These are phyloP conservation scores for Candida neerlandica DNA, from an alignment of 1,139 yeast genomes.

Conservation along the genomic window DNA sequence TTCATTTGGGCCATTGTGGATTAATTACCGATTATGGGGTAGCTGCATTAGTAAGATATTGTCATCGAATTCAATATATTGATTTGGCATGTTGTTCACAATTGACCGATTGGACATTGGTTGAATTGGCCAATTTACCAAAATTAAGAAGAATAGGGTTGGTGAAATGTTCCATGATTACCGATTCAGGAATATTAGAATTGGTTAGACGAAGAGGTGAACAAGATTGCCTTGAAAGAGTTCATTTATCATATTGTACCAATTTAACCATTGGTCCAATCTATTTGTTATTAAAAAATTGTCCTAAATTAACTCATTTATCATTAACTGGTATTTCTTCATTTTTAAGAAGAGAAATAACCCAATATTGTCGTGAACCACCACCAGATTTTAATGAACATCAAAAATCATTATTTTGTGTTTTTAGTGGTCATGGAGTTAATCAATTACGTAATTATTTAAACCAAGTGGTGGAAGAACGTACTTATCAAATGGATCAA, in stretches of 20 bases:
- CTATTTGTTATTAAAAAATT: slow-evolving; percentile 70
- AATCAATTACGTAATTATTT: slow-evolving; percentile 67
- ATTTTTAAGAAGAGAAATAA: slow-evolving; percentile 81
- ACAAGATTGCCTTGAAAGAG: slow-evolving; percentile 81
- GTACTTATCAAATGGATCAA: slow-evolving; percentile 44
- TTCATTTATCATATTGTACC: slow-evolving; percentile 90
- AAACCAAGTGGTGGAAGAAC: slow-evolving; percentile 46
- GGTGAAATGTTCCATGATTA: slow-evolving; percentile 86
- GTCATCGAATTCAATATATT: slow-evolving; percentile 87
- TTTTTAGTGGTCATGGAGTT: slow-evolving; percentile 91
- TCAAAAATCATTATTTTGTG: slow-evolving; percentile 88
- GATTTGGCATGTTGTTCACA: slow-evolving; percentile 95
- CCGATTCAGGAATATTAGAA: slow-evolving; percentile 82
- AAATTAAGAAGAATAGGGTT: slow-evolving; percentile 88
- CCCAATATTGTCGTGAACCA: slow-evolving; percentile 89
- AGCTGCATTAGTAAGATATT: slow-evolving; percentile 68
- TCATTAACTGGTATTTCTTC: slow-evolving; percentile 89
- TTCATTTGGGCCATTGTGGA: slow-evolving; percentile 93
- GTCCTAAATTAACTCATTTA: slow-evolving; percentile 86
- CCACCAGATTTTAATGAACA: slow-evolving; percentile 91
- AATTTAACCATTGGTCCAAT: slow-evolving; percentile 74
- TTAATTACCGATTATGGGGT: slow-evolving; percentile 91
- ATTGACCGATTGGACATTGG: slow-evolving; percentile 80
- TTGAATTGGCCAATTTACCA: slow-evolving; percentile 76
- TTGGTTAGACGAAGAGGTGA: slow-evolving; percentile 74